Evolutionary conservation across 176 grass and related monocot species (phyloP), one percentile per base, ranked within the genome.

Genomic region (Ensete glaucum): DNA sequence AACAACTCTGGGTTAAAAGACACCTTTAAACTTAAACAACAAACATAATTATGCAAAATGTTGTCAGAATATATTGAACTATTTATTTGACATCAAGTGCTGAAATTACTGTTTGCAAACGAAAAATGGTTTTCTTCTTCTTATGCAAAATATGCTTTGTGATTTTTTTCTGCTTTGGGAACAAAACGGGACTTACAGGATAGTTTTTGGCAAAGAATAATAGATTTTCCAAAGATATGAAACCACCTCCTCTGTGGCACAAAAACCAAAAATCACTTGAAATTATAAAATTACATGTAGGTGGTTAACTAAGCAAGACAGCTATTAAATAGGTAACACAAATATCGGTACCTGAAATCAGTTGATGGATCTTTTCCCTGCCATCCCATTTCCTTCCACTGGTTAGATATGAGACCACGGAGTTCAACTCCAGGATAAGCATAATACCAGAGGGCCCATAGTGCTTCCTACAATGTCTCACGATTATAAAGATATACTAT

Each of bases 361-460:
- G 96, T 99, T 21, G 96, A 99, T 76, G 96, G 96, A 73, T 99
- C 90, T 83, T 90, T 89, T 25, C 95, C 96, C 89, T 99, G 96
- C 96, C 96, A 99, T 58, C 96, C 96, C 96, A 99, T 99, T 78
- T 99, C 96, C 78, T 99, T 99, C 96, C 96, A 99, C 84, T 94
- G 88, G 29, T 94, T 88, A 63, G 96, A 99, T 87, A 94, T 80
- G 71, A 95, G 76, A 3, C 86, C 90, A 6, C 26, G 76, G 77
- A 94, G 86, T 82, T 99, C 86, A 12, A 81, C 80, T 82, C 89
- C 90, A 79, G 96, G 96, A 82, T 87, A 99, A 69, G 96, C 81
- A 82, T 81, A 77, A 74, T 50, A 80, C 96, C 96, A 99, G 56
- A 99, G 86, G 77, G 86, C 82, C 24, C 60, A 84, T 53, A 99